Evolutionary conservation across 768 basidiomycete genomes (phyloP).

Genomic region (Boletus pseudo-olivaceus): DNA sequence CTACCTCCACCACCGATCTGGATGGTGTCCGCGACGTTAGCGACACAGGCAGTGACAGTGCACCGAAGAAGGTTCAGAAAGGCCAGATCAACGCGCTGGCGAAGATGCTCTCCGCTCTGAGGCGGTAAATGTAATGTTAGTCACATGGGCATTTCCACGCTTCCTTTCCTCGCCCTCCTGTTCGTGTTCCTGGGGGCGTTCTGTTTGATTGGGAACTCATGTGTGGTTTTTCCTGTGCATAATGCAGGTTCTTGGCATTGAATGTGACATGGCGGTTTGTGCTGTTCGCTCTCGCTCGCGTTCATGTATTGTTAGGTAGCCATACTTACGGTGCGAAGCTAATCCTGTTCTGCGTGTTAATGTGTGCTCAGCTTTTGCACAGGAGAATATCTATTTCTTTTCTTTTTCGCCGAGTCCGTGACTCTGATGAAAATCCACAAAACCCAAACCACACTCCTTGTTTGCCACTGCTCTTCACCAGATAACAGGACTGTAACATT

Average conservation of each 20-base stretch:
- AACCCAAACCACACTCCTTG: conserved; percentile 24
- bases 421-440: conserved; percentile 23
- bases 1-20: conserved; percentile 75
- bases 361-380: conserved; percentile 19
- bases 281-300: conserved; percentile 34
- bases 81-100: conserved; percentile 87
- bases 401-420: conserved; percentile 20
- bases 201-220: conserved; percentile 21
- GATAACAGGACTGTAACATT: conserved; percentile 28
- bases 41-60: conserved; percentile 34
- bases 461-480: conserved; percentile 13
- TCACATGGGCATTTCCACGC: conserved; percentile 13
- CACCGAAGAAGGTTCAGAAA: conserved; percentile 78
- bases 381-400: conserved; percentile 10
- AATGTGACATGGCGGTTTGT: conserved; percentile 23
- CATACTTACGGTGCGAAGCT: conserved; percentile 41
- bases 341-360: conserved; percentile 20
- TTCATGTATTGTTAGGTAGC: conserved; percentile 55
- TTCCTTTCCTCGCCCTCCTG: not conserved
- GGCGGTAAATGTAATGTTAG: conserved; percentile 47
- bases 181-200: conserved; percentile 7
- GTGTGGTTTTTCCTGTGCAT: conserved; percentile 10
- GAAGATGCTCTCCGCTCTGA: conserved; percentile 85
- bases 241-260: conserved; percentile 32
- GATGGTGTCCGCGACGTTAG: conserved; percentile 30